phyloP scores from a whole-genome alignment of 2,329 filamentous ascomycete species.

The Aureobasidium sp. region DNA sequence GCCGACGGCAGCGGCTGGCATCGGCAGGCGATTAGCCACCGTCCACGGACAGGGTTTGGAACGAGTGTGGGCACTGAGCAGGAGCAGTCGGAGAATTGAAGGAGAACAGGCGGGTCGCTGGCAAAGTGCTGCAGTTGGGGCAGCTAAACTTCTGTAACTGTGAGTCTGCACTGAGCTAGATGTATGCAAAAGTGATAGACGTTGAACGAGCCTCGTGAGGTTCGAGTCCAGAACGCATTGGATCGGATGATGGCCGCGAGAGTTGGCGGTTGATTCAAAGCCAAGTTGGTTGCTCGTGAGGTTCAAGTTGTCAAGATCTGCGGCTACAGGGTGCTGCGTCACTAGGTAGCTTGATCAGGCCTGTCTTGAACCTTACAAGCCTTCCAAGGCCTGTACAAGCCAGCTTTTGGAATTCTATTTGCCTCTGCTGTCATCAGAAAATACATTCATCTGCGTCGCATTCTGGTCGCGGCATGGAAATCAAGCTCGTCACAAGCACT shows the following conservation, averaged over 20 bases:
- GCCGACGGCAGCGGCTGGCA: constrained; percentile 3
- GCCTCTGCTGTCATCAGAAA: constrained; percentile 2
- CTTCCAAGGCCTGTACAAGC: constrained; percentile 6
- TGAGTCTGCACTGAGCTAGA: neutral
- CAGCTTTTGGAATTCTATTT: constrained; percentile 4
- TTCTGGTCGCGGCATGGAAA: neutral
- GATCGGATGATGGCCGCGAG: neutral
- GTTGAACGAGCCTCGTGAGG: neutral
- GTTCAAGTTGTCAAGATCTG: constrained; percentile 4
- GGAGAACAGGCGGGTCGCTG: constrained; percentile 1
- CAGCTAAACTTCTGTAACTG: neutral
- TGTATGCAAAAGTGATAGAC: too few relatives aligned
- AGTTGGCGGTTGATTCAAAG: neutral
- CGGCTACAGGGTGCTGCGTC: neutral
- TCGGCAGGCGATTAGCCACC: constrained; percentile 9
- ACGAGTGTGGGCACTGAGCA: constrained; percentile 2
- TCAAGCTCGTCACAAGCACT: neutral
- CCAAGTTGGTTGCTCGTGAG: neutral
- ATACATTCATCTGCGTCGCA: neutral
- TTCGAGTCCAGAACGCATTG: neutral
- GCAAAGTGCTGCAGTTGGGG: neutral
- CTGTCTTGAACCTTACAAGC: constrained; percentile 10
- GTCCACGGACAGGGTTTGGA: constrained; percentile 3
- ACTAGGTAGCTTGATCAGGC: neutral
- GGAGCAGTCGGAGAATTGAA: neutral